These are phyloP conservation scores for Hydrangea macrophylla DNA, from an alignment of 148 eudicot species.

Conservation along the genomic window DNA sequence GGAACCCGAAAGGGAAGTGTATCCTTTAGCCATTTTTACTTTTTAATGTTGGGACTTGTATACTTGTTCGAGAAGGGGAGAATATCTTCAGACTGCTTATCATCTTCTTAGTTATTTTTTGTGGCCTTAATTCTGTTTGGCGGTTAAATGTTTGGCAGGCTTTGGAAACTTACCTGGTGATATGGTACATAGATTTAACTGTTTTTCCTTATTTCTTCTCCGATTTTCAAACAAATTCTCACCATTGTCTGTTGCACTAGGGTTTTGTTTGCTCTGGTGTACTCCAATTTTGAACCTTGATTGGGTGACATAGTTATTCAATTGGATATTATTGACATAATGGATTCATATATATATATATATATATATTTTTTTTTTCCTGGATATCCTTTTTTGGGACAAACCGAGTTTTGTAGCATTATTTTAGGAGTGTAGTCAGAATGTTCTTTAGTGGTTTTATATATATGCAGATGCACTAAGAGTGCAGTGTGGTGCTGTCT, in stretches of 20 bases:
- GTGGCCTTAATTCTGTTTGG: conserved; percentile 44
- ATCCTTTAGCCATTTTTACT: conserved; percentile 39
- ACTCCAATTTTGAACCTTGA: neutral
- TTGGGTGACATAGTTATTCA: no score
- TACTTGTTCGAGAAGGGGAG: neutral
- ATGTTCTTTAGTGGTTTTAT: no score
- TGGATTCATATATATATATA: no score
- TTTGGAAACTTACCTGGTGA: conserved; percentile 98
- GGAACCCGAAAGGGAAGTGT: conserved; percentile 99
- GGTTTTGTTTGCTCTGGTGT: conserved; percentile 10
- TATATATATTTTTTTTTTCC: no score
- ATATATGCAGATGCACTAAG: no score
- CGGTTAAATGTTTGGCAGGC: conserved; percentile 97
- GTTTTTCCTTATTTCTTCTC: conserved; percentile 1
- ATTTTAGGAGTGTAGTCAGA: no score
- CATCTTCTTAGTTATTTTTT: neutral
- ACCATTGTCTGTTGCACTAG: neutral
- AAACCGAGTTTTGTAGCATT: no score
- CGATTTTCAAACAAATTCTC: neutral
- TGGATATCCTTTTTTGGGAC: no score
- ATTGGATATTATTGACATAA: no score
- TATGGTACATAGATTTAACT: conserved; percentile 61
- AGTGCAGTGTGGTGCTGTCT: no score
- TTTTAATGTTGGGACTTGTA: conserved; percentile 3
- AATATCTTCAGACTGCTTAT: conserved; percentile 1